Evolutionary conservation across 1,284 basidiomycete species (phyloP).

Genomic region (Cryptococcus sp.): DNA sequence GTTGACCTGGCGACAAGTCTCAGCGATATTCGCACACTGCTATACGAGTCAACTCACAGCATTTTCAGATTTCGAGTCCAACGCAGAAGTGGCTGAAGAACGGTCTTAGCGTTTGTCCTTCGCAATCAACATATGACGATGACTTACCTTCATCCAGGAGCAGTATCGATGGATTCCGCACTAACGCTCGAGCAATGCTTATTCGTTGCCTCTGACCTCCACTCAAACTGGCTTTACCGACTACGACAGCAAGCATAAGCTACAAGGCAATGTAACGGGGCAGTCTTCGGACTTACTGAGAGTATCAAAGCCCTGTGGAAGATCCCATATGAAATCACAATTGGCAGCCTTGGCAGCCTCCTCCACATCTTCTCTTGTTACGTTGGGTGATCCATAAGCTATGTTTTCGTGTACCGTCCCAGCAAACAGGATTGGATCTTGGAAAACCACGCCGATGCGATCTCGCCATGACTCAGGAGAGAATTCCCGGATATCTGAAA

Average conservation of each 20-base stretch:
- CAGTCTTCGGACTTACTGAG: conserved; percentile 25
- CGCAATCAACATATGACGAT: neutral
- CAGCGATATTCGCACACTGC: no score
- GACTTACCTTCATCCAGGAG: conserved; percentile 55
- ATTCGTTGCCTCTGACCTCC: conserved; percentile 58
- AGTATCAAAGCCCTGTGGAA: conserved; percentile 73
- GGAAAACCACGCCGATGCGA: conserved; percentile 84
- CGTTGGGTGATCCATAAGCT: conserved; percentile 75
- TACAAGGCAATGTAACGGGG: neutral
- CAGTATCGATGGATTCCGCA: conserved; percentile 56
- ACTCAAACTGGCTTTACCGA: conserved; percentile 51
- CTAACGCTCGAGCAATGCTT: conserved; percentile 57
- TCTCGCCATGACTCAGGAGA: conserved; percentile 80
- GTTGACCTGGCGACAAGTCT: conserved; percentile 56
- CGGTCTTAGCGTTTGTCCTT: conserved; percentile 1
- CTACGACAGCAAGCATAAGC: conserved; percentile 22
- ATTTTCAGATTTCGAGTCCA: conserved; percentile 88
- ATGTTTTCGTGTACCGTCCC: conserved; percentile 93
- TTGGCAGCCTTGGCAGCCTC: conserved; percentile 86
- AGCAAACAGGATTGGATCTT: conserved; percentile 61
- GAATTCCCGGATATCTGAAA: conserved; percentile 69
- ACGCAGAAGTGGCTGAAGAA: conserved; percentile 58
- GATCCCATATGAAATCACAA: conserved; percentile 90
- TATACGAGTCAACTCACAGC: conserved; percentile 55
- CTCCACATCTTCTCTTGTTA: conserved; percentile 79